These are phyloP conservation scores for Babesia bovis DNA, from an alignment of 169 alveolate genomes.

Conservation along the genomic window DNA sequence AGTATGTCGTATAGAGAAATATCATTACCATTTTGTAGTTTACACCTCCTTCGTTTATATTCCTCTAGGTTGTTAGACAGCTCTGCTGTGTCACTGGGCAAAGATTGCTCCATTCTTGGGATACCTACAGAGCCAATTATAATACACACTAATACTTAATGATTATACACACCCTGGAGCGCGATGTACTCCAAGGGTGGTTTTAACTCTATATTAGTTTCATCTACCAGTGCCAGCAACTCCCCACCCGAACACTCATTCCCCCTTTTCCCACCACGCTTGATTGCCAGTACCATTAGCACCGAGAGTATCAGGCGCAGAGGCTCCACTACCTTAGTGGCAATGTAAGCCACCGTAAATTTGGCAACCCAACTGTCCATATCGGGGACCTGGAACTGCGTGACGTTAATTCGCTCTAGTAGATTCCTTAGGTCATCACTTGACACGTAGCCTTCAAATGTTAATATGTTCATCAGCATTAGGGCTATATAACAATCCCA, in stretches of 20 bases:
- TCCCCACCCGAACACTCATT: too few relatives aligned
- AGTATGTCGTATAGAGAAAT: constrained; percentile 37
- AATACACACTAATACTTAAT: too few relatives aligned
- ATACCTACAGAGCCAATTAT: too few relatives aligned
- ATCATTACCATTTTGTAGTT: background rate
- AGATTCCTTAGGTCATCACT: constrained; percentile 39
- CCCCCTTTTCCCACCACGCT: constrained; percentile 15
- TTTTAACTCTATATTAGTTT: too few relatives aligned
- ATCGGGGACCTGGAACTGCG: constrained; percentile 61
- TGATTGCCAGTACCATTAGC: constrained; percentile 32
- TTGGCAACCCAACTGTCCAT: constrained; percentile 58
- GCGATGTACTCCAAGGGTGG: too few relatives aligned
- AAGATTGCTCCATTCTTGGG: constrained; percentile 6
- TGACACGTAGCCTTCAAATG: constrained; percentile 45
- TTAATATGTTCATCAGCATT: constrained; percentile 36
- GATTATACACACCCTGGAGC: too few relatives aligned
- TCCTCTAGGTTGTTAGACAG: constrained; percentile 39
- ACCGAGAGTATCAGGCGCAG: constrained; percentile 54
- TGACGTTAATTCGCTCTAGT: constrained; percentile 37
- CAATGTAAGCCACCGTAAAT: constrained; percentile 66
- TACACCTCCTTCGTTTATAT: constrained; percentile 22
- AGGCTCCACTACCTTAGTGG: constrained; percentile 64
- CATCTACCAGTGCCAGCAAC: too few relatives aligned
- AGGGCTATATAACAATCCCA: constrained; percentile 55
- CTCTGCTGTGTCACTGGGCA: background rate